These are phyloP conservation scores for Pichia sp. DNA, from an alignment of 1,139 yeast genomes.

Conservation along the genomic window DNA sequence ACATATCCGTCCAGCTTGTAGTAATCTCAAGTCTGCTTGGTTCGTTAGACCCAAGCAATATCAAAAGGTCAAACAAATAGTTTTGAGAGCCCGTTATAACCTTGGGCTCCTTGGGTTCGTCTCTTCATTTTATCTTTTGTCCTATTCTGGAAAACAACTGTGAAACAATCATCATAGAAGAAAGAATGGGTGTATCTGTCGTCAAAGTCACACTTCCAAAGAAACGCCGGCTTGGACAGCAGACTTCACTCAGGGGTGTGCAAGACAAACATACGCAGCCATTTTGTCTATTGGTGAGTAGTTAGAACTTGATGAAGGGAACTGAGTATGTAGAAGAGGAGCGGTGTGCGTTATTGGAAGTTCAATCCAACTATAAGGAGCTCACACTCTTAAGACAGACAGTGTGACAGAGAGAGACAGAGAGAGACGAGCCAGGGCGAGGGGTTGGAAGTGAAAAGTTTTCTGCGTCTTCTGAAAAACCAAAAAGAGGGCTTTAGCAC, in stretches of 20 bases:
- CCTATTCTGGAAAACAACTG: background rate
- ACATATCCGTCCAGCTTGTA: constrained; percentile 23
- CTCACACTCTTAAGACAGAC: background rate
- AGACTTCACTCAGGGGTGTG: too few relatives aligned
- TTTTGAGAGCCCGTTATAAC: constrained; percentile 10
- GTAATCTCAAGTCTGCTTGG: constrained; percentile 26
- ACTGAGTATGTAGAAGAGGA: background rate
- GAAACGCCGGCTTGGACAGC: background rate
- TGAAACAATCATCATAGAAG: background rate
- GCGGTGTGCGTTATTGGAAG: background rate
- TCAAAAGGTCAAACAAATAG: constrained; percentile 11
- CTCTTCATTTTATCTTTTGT: background rate
- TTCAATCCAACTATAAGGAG: background rate
- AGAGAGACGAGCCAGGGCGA: background rate
- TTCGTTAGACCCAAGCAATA: constrained; percentile 19
- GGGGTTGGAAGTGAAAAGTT: background rate
- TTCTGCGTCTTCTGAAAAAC: background rate
- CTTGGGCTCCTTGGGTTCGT: constrained; percentile 7
- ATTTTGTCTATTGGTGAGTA: constrained; percentile 5
- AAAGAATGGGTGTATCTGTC: constrained; percentile 6
- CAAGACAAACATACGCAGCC: constrained; percentile 14
- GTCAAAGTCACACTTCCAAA: background rate
- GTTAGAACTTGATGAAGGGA: background rate
- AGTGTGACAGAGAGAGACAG: background rate
- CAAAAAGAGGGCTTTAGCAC: constrained; percentile 1